These are phyloP conservation scores for Anisodus acutangulus DNA, from an alignment of 257 asterid genomes.

Conservation along the genomic window DNA sequence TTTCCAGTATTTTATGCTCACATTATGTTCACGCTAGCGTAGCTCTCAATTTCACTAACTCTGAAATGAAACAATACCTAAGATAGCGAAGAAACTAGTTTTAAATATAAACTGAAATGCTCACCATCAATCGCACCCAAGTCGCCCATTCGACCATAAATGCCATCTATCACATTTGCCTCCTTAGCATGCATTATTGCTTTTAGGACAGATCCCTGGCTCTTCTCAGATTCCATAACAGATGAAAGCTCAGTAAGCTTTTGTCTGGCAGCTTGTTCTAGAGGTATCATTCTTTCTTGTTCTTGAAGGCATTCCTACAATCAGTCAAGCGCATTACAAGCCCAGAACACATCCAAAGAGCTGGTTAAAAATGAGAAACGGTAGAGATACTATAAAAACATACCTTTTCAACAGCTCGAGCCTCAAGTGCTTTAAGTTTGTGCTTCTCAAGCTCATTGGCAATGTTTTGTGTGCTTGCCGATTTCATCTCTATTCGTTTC, in stretches of 20 bases:
- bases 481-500: conserved; percentile 55
- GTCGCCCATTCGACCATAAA: conserved; percentile 91
- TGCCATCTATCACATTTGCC: conserved; percentile 68
- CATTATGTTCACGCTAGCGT: not conserved
- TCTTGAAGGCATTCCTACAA: conserved; percentile 26
- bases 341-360: not conserved
- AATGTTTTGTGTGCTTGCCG: conserved; percentile 41
- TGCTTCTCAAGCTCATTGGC: conserved; percentile 9
- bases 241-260: conserved; percentile 79
- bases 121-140: conserved; percentile 94
- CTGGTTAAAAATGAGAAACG: not conserved
- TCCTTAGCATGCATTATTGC: conserved; percentile 84
- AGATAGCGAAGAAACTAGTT: not conserved
- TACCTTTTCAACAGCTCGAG: conserved; percentile 19
- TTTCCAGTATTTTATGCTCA: not conserved
- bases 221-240: conserved; percentile 76
- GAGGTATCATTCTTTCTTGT: conserved; percentile 53
- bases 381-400: not conserved
- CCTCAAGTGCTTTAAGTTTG: conserved; percentile 12
- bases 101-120: conserved; percentile 24
- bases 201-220: conserved; percentile 77
- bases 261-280: conserved; percentile 83
- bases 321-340: not conserved
- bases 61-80: conserved; percentile 3
- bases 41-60: not conserved